Evolutionary conservation across 2,329 filamentous ascomycete species (phyloP), one percentile per base, ranked within the genome.

Genomic region (Neobulgaria alba): DNA sequence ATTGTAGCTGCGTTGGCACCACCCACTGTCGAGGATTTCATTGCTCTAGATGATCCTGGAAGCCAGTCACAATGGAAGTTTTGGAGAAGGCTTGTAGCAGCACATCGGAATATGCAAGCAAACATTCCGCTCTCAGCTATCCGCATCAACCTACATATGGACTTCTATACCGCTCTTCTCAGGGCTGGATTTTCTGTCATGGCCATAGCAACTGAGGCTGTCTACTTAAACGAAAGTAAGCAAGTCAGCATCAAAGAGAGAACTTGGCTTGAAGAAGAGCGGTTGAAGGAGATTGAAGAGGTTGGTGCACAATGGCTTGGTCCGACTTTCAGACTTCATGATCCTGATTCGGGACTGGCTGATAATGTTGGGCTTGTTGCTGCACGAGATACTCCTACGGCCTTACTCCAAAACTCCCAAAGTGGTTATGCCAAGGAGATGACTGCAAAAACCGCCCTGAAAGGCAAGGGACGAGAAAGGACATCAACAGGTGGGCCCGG

Each of bases 211-310:
- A 95, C 87, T 54, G 89, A 96, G 62, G 90, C 90, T 3, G 92
- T 96, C 0, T 96, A 95, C 57, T 68, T 98, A 9, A 95, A 95
- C 47, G 90, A 96, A 61, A 90, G 90, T 33, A 77, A 77, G 30
- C 73, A 73, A 2, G 78, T 96, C 38, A 80, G 77, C 46, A 68
- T 94, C 2, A 79, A 79, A 49, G 69, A 73, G 26, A 80, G 80
- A 63, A 95, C 92, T 0, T 98, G 92, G 90, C 67, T 96, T 3
- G 92, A 98, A 58, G 85, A 90, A 53, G 85, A 94, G 50, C 75
- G 89, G 4, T 69, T 90, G 8, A 73, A 79, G 33, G 87, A 96
- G 56, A 69, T 94, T 3, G 79, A 92, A 51, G 66, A 71, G 30
- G 41, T 48, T 23, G 57, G 57, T 38, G 54, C 52, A 38, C 55